Base-by-base conservation (phyloP, 2,329 filamentous ascomycete species). In the Periconia digitata region DNA sequence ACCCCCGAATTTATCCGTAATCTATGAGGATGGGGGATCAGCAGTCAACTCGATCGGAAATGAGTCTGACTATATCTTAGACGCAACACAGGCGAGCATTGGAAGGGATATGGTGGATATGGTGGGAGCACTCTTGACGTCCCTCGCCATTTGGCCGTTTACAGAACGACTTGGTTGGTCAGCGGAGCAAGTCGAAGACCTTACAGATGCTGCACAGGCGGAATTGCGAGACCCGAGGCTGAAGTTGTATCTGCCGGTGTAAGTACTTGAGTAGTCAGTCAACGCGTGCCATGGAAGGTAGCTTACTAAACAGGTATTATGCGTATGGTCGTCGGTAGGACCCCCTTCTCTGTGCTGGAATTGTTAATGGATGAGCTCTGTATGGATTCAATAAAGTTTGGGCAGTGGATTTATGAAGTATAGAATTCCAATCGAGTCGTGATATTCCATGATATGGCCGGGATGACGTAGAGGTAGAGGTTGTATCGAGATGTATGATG, bases 191-290 rank as follows among this genome's bases (percentile, higher is more conserved):
- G 69, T 69, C 13, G 52, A 59, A 8, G 47, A 54, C 16, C 58
- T 72, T 34, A 70, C 64, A 15, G 43, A 47, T 13, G 60, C 57
- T 13, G 63, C 68, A 20, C 60, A 64, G 18, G 37, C 23, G 3
- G 70, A 72, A 52, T 48, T 69, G 3, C 55, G 49, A 34, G 58
- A 70, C 43, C 39, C 53, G 12, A 63, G 53, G 8, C 32, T 72
- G 46, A 69, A 66, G 42, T 51, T 72, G 3, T 72, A 72, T 46
- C 62, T 72, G 13, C 63, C 67, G 2, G 53, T 72, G 70, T 71
- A 51, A 64, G 67, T 58, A n/a, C n/a, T n/a, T n/a, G 21, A 21
- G 16, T 39, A 21, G n/a, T 38, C 16, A 10, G n/a, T 38, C 16
- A 38, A 39, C 17, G 13, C 13, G 12, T 12, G 20, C n/a, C 8